Base-by-base conservation (phyloP, 768 basidiomycete genomes). In the Sporobolomyces roseus region DNA sequence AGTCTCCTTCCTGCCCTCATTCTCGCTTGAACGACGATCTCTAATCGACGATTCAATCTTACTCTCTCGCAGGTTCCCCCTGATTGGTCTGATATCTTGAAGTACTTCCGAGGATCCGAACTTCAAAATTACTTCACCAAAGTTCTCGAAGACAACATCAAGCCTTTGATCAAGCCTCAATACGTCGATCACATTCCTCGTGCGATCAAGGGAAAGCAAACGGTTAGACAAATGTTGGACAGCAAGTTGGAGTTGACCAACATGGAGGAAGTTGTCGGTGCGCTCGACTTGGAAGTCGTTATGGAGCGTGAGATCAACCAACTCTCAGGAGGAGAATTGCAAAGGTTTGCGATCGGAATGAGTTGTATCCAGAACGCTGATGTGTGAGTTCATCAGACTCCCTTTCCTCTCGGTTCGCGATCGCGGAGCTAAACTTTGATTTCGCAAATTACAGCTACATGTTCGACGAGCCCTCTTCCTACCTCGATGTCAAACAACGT, bases 91-190 rank as follows among this genome's bases (percentile, higher is more conserved):
- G 96, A 98, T 78, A 97, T 99, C 73, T 81, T 99, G 58, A 94
- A 94, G 80, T 89, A 99, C 78, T 99, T 97, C 84, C 88, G 96
- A 71, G 96, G 96, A 60, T 97, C 93, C 9, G 96, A 98, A 80
- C 84, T 99, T 30, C 96, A 99, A 78, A 99, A 99, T 78, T 99
- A 98, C 82, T 99, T 99, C 80, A 98, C 96, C 58, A 98, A 98
- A 80, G 92, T 98, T 9, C 84, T 99, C 25, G 96, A 98, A 80
- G 96, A 99, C 80, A 93, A 99, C 77, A 82, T 98, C 78, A 98
- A 97, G 82, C 93, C 96, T 2, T 85, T 99, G 70, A 98, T 98
- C 79, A 99, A 99, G 80, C 96, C 96, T 1, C 96, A 99, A 85
- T 99, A 99, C 78, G 96, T 99, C 72, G 96, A 99, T 78, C 93